Evolutionary conservation across 2,329 filamentous ascomycete species (phyloP), one percentile per base, ranked within the genome.

Genomic region (Monilinia fructicola): DNA sequence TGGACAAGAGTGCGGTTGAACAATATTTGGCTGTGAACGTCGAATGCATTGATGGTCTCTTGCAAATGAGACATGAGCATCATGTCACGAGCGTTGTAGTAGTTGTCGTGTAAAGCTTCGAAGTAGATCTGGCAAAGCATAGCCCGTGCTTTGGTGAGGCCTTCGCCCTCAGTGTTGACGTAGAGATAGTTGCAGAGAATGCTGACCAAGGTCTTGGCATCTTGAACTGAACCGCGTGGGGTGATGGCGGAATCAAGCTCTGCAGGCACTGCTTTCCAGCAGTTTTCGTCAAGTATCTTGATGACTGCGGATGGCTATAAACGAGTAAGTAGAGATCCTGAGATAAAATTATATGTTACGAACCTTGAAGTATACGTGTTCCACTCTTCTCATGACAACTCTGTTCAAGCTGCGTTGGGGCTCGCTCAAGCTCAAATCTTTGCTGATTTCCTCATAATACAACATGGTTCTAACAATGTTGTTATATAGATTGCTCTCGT

Each of bases 61-160:
- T 97, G 94, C 77, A 99, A 83, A 82, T 99, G 95, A 23, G 95
- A 99, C 93, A 99, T 99, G 79, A 99, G 87, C 90, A 98, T 96
- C 90, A 99, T 94, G 79, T 99, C 96, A 72, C 95, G 91, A 75
- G 95, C 91, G 81, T 91, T 92, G 86, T 97, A 98, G 85, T 98
- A 99, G 75, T 97, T 90, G 80, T 97, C 93, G 80, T 99, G 95
- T 64, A 99, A 86, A 61, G 95, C 95, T 73, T 97, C 85, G 88
- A 97, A 97, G 84, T 99, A 99, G 70, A 99, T 95, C 81, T 98
- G 93, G 84, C 92, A 97, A 69, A 99, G 85, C 93, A 99, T 98
- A 55, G 95, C 94, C 68, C 95, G 90, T 68, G 94, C 96, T 71
- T 94, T 90, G 76, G 97, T 93, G 75, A 99, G 98, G 73, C 94